These are phyloP conservation scores for Nicotiana rustica DNA, from an alignment of 305 asterid species.

Conservation along the genomic window DNA sequence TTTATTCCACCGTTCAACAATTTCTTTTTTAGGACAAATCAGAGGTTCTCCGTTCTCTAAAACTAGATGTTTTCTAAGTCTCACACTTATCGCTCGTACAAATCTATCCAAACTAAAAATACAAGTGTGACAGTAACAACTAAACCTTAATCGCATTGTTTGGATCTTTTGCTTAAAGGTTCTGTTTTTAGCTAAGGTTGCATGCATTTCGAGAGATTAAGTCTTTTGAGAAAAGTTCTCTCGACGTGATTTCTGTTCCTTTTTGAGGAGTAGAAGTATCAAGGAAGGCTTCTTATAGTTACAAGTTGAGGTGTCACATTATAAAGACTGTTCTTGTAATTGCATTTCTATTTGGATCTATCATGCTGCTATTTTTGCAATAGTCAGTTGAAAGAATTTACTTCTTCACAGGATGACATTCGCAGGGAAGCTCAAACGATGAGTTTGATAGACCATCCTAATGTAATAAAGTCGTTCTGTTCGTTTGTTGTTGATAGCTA, in stretches of 20 bases:
- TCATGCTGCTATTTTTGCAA: slow-evolving; percentile 24
- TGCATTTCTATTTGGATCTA: background rate
- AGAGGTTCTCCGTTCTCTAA: slow-evolving; percentile 15
- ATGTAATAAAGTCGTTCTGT: slow-evolving; percentile 87
- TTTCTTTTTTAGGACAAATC: background rate
- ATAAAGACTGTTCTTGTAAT: slow-evolving; percentile 22
- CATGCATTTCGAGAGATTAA: background rate
- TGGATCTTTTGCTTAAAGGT: background rate
- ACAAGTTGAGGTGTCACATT: slow-evolving; percentile 15
- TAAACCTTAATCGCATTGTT: slow-evolving; percentile 14
- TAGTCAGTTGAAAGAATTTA: slow-evolving; percentile 22
- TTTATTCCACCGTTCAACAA: background rate
- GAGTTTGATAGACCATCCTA: slow-evolving; percentile 95
- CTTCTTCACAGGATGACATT: slow-evolving; percentile 86
- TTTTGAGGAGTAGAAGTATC: slow-evolving; percentile 18
- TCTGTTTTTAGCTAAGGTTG: slow-evolving; percentile 23
- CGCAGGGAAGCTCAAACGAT: slow-evolving; percentile 98
- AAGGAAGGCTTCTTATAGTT: slow-evolving; percentile 31
- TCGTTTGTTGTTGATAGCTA: slow-evolving; percentile 92
- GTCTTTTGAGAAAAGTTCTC: background rate
- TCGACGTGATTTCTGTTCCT: slow-evolving; percentile 26
- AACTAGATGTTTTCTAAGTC: background rate
- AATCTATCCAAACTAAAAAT: background rate
- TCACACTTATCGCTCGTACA: background rate
- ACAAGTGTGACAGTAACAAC: background rate